A percentile compares a stretch with the other conserved stretches of the same genome.
Evolutionary conservation across 148 eudicot genomes (phyloP).

Genomic region (Camellia lanceoleosa): DNA sequence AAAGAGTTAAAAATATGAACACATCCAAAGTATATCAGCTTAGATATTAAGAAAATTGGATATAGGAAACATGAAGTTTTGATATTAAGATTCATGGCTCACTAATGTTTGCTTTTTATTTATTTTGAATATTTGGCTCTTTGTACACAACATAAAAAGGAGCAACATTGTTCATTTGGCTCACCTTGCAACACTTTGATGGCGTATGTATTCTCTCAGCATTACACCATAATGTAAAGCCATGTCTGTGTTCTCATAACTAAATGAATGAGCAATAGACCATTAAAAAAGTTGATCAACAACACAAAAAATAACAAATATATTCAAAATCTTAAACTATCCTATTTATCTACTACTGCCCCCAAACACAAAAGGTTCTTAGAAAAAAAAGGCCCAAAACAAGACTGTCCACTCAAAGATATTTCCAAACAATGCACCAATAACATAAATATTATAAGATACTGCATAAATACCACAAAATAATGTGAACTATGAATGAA

Average conservation of each 20-base stretch:
- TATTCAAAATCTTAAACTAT: background rate
- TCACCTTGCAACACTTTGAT: too few species aligned
- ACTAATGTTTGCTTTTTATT: too few species aligned
- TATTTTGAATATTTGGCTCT: too few species aligned
- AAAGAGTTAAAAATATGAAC: too few species aligned
- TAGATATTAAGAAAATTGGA: background rate
- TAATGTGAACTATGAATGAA: background rate
- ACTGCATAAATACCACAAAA: background rate
- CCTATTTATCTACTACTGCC: too few species aligned
- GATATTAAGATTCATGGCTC: background rate
- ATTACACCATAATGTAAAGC: too few species aligned
- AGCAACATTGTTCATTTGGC: too few species aligned
- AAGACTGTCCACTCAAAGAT: background rate
- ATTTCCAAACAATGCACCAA: background rate
- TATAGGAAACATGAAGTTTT: background rate
- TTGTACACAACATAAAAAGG: too few species aligned
- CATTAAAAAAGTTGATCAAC: background rate
- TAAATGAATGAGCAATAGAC: too few species aligned
- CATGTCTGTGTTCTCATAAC: too few species aligned
- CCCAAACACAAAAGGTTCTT: background rate
- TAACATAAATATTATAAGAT: background rate
- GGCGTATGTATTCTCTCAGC: too few species aligned
- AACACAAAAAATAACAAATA: background rate
- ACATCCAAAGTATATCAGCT: too few species aligned
- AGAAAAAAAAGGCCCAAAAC: background rate